Evolutionary conservation across 148 eudicot species (phyloP), one percentile per base, ranked within the genome.

Genomic region (Salicornia ramosissima): DNA sequence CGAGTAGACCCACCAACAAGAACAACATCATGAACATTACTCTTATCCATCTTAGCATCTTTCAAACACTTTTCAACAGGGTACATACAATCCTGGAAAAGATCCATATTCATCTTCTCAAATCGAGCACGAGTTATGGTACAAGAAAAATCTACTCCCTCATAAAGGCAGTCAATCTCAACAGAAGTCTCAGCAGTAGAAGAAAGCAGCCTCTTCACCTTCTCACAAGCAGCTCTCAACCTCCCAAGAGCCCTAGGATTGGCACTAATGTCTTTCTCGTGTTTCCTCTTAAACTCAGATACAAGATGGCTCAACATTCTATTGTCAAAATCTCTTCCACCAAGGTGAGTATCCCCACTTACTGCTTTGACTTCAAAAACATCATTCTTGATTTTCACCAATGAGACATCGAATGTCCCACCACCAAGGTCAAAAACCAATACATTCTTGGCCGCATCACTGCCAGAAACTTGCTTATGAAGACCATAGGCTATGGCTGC

Each of bases 1-100:
- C 62, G 62, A 57, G 62, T 57, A 10, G 62, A 57, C n/a, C 62
- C 62, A 14, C 62, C 62, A 7, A 57, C 62, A 57, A 57, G 62
- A 57, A 57, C 62, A 29, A 57, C 62, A 57, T 57, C 62, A 15
- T 57, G 62, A 28, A 57, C 18, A 1, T 30, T 36, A 57, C n/a
- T 15, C 21, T 57, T 57, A 1, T 57, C 47, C 28, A 62, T 10
- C 0, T 62, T 62, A 21, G 66, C 66, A 62, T 62, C 66, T 34
- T 10, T 62, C 10, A 57, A 7, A 4, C 62, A 57, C 62, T 57
- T 57, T 4, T 29, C 16, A 5, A 57, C 39, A 57, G 62, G 62
- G 1, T 14, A 14, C 36, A 57, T 29, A 30, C 62, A 57, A 29
- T 57, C 62, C 5, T 57, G 62, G 39, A 57, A 57, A 36, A 57